Percentiles rank a stretch among this genome's conserved stretches.
These are phyloP conservation scores for Quercus tomentella DNA, from an alignment of 331 rosid genomes.

Conservation along the genomic window DNA sequence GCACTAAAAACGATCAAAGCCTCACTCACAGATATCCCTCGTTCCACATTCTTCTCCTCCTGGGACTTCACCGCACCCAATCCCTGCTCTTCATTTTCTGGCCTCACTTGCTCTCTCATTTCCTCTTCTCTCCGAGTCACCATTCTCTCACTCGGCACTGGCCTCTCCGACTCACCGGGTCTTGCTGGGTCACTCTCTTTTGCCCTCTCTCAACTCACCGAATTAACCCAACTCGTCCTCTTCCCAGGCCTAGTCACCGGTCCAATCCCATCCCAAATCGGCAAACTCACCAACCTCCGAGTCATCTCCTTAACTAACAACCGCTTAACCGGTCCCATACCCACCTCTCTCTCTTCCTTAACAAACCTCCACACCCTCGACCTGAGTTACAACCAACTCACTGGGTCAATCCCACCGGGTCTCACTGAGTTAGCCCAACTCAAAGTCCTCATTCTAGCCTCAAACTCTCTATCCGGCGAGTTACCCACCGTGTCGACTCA, in stretches of 20 bases:
- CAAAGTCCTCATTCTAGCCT: conserved; percentile 55
- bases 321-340: conserved; percentile 64
- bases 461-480: conserved; percentile 37
- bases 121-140: conserved; percentile 34
- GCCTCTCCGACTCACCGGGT: conserved; percentile 26
- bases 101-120: conserved; percentile 48
- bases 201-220: conserved; percentile 46
- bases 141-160: conserved; percentile 57
- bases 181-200: conserved; percentile 63
- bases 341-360: conserved; percentile 39
- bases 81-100: conserved; percentile 76
- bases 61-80: conserved; percentile 63
- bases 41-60: conserved; percentile 55
- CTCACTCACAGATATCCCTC: conserved; percentile 51
- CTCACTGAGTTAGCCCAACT: conserved; percentile 39
- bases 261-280: conserved; percentile 50
- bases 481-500: conserved; percentile 40
- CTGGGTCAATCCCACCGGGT: conserved; percentile 50
- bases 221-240: conserved; percentile 72
- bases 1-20: conserved; percentile 47
- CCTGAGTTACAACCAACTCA: conserved; percentile 60
- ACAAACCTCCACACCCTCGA: conserved; percentile 70
- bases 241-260: conserved; percentile 77
- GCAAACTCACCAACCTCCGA: conserved; percentile 46
- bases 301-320: conserved; percentile 60